Evolutionary conservation across 2,329 filamentous ascomycete genomes (phyloP), one percentile per base, ranked within the genome.

Genomic region (Leptosphaerulina australis): DNA sequence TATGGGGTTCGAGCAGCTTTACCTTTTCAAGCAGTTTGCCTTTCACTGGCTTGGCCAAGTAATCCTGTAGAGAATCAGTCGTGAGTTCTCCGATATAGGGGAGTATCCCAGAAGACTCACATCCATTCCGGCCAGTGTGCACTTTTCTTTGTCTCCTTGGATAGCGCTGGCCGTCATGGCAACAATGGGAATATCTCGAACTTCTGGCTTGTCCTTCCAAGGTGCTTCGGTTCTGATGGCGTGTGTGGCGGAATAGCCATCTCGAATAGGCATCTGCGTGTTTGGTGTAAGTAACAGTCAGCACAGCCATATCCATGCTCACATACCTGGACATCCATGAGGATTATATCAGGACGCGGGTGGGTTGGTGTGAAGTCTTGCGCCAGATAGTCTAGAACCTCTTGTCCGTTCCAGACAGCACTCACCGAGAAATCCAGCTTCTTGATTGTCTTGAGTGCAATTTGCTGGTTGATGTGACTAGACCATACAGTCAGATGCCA

Each of bases 91-190:
- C 26, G 26, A 51, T 22, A 28, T 43, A 46, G 41, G 50, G 44
- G 44, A 40, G 44, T 47, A 31, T 43, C 39, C 47, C 37, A 15
- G 43, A 15, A 40, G n/a, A 64, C 66, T 68, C 46, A 70, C 68
- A 55, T 91, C 87, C 88, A 91, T 91, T 24, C 88, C 88, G 7
- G 87, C 86, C 53, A 80, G 81, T 52, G 83, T 81, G 65, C 88
- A 91, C 66, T 90, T 90, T 66, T 91, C 88, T 38, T 81, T 79
- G 62, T 91, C 88, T 4, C 88, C 88, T 65, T 90, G 86, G 30
- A 91, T 90, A 0, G 88, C 88, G 3, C 85, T 88, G 4, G 88
- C 88, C 0, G 88, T 91, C 86, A 91, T 90, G n/a, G 88, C 88
- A 28, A 91, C 85, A 40, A 91, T 90, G 0, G 88, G 88, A 4